These are phyloP conservation scores for Talinum fruticosum DNA, from an alignment of 148 eudicot species.

Conservation along the genomic window DNA sequence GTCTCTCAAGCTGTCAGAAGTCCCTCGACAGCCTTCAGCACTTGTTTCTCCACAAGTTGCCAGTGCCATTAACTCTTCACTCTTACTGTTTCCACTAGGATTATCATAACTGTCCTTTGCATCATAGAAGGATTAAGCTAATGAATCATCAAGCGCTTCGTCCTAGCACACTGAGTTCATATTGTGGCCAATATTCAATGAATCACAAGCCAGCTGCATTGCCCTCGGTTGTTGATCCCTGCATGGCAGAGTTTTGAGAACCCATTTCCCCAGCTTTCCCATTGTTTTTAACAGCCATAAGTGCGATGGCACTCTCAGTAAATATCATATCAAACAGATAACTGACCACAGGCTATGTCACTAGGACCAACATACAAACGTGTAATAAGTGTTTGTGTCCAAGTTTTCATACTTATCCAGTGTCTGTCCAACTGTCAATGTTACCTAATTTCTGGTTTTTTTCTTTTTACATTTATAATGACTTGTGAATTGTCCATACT, in stretches of 20 bases:
- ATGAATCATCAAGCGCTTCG: constrained; percentile 30
- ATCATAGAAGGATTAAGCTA: constrained; percentile 25
- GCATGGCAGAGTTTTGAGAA: constrained; percentile 14
- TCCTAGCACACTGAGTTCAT: neutral
- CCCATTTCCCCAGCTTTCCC: constrained; percentile 16
- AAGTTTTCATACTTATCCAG: neutral
- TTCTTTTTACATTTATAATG: neutral
- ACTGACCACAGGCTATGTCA: neutral
- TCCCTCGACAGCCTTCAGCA: constrained; percentile 5
- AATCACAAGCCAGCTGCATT: constrained; percentile 14
- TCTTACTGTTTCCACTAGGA: constrained; percentile 12
- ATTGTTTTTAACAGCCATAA: constrained; percentile 22
- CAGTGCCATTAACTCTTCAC: constrained; percentile 14
- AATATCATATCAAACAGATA: neutral
- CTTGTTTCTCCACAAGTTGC: constrained; percentile 6
- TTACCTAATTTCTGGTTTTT: neutral
- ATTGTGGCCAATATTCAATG: constrained; percentile 13
- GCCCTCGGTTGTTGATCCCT: constrained; percentile 9
- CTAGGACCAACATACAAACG: neutral
- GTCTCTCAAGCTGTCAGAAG: constrained; percentile 6
- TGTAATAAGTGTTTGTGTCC: neutral
- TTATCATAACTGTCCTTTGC: constrained; percentile 29
- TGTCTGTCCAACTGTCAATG: neutral
- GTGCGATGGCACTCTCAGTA: no score
- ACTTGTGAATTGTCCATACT: no score